Evolutionary conservation across 257 asterid genomes (phyloP).

Genomic region (Solanum ossicruentum): DNA sequence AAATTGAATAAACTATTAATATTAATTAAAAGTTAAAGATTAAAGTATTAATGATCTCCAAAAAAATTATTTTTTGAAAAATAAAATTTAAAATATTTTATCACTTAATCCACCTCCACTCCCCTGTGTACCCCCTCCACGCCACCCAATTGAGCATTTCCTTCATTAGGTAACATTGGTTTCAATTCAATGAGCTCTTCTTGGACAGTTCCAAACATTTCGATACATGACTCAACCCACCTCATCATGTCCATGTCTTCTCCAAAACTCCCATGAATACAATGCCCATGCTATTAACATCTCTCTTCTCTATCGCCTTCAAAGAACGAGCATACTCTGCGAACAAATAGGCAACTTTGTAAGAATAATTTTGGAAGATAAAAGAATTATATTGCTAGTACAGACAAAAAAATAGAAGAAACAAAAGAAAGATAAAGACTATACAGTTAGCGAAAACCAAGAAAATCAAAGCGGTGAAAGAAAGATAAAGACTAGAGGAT

Average conservation of each 20-base stretch:
- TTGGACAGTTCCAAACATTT: conserved; percentile 23
- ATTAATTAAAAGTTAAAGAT: too few relatives aligned
- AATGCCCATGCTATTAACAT: conserved; percentile 56
- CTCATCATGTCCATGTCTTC: conserved; percentile 67
- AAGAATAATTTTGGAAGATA: neutral
- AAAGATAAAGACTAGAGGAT: too few relatives aligned
- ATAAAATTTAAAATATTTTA: too few relatives aligned
- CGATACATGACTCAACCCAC: conserved; percentile 58
- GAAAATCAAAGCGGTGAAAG: neutral
- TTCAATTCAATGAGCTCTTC: conserved; percentile 56
- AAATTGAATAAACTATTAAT: too few relatives aligned
- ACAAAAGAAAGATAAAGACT: neutral
- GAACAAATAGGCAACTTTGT: neutral
- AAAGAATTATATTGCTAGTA: neutral
- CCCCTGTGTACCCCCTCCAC: too few relatives aligned
- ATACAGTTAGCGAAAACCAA: neutral
- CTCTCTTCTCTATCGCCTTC: conserved; percentile 80
- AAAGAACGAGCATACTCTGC: conserved; percentile 80
- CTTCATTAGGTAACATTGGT: conserved; percentile 56
- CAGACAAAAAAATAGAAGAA: conserved; percentile 28
- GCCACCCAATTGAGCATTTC: neutral
- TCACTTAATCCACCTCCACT: too few relatives aligned
- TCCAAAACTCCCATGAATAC: conserved; percentile 72
- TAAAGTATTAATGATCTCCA: too few relatives aligned
- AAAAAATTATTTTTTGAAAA: too few relatives aligned